phyloP scores from a whole-genome alignment of 2,329 filamentous ascomycete genomes.

The Colletotrichum musae region DNA sequence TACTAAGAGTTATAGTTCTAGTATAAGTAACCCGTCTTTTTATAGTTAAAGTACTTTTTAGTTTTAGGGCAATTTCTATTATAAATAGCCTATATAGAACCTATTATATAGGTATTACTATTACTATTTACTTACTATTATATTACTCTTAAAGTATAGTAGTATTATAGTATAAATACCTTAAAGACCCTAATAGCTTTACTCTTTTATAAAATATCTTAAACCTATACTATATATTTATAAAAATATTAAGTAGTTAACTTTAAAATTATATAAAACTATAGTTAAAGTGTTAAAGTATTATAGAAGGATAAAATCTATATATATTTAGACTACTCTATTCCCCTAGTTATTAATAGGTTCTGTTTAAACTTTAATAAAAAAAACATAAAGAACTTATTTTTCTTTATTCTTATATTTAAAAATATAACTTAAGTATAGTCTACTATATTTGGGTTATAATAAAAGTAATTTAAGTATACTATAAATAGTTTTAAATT shows the following conservation, averaged over 20 bases:
- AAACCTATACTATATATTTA: too few relatives aligned
- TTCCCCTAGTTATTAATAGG: neutral
- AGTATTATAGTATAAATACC: neutral
- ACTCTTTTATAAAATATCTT: too few relatives aligned
- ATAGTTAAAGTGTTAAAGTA: neutral
- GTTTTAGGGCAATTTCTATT: too few relatives aligned
- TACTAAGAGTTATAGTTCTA: too few relatives aligned
- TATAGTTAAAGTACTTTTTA: too few relatives aligned
- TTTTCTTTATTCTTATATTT: constrained; percentile 3
- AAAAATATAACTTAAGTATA: neutral
- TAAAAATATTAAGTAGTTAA: neutral
- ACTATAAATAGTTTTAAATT: neutral
- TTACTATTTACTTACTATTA: neutral
- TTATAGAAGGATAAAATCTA: neutral
- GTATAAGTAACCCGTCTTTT: too few relatives aligned
- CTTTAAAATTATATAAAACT: constrained; percentile 5
- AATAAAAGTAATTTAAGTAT: neutral
- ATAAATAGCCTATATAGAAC: too few relatives aligned
- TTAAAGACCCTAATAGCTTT: too few relatives aligned
- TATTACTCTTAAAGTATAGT: neutral
- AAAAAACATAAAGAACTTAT: neutral
- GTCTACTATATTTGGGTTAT: neutral
- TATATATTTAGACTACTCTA: neutral
- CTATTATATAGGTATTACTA: neutral
- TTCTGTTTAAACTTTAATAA: neutral